Conservation (phyloP, 73 alveolate genomes). For the Stentor roeselii region DNA sequence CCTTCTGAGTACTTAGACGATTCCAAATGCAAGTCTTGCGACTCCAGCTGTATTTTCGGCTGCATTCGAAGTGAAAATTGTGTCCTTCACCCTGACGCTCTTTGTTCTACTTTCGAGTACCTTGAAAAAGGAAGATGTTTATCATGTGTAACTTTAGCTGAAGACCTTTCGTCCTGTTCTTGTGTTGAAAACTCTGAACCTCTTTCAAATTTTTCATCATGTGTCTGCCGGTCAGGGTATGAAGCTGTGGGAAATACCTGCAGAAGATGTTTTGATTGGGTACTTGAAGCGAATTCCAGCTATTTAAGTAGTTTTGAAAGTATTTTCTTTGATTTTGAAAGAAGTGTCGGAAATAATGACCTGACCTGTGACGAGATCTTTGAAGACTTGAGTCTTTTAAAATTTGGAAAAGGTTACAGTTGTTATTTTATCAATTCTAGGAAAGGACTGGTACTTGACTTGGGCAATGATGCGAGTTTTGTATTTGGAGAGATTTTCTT, state of each 20-base stretch:
- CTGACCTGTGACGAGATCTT: background rate
- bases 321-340: background rate
- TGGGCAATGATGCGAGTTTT: background rate
- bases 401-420: background rate
- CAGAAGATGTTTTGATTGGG: background rate
- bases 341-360: background rate
- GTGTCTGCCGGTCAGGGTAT: background rate
- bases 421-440: background rate
- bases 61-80: background rate
- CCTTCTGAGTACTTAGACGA: background rate
- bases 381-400: background rate
- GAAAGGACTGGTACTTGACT: too few species aligned
- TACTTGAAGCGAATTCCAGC: too few species aligned
- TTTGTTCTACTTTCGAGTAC: background rate
- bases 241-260: background rate
- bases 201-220: too few species aligned
- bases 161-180: background rate
- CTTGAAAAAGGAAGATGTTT: background rate
- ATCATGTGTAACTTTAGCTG: background rate
- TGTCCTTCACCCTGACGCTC: background rate
- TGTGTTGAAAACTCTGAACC: background rate
- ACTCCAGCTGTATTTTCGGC: background rate
- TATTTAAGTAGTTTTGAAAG: too few species aligned
- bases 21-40: background rate
- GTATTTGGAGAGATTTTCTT: background rate